A percentile compares a stretch with the other conserved stretches of the same genome.
Evolutionary conservation across 1,284 basidiomycete genomes (phyloP).

Genomic region (Boletellus sp.): DNA sequence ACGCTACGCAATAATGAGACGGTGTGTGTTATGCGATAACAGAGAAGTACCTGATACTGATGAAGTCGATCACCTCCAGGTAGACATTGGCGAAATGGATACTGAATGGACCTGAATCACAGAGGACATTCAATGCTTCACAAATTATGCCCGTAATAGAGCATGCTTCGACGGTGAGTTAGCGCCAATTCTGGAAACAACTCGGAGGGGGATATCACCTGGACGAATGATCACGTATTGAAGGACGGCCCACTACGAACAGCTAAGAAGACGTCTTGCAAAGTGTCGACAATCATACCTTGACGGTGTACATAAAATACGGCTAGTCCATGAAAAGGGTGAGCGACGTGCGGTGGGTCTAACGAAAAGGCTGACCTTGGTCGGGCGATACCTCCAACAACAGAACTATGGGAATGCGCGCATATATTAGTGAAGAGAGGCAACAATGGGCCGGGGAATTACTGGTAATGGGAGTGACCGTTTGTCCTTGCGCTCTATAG

Average conservation of each 20-base stretch:
- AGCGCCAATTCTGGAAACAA: constrained; percentile 29
- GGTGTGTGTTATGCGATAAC: not conserved
- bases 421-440: not conserved
- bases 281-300: constrained; percentile 42
- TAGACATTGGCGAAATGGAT: constrained; percentile 69
- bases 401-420: constrained; percentile 48
- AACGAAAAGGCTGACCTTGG: constrained; percentile 50
- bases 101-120: constrained; percentile 58
- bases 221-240: constrained; percentile 84
- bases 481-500: constrained; percentile 80
- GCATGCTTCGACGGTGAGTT: constrained; percentile 15
- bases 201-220: constrained; percentile 35
- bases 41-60: constrained; percentile 66
- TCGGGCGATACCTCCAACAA: constrained; percentile 75
- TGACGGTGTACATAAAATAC: constrained; percentile 87
- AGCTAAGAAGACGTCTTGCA: not conserved
- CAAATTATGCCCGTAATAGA: constrained; percentile 78
- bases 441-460: not conserved
- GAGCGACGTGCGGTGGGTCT: not conserved
- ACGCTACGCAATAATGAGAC: constrained; percentile 42
- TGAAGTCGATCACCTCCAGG: constrained; percentile 66
- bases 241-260: constrained; percentile 65
- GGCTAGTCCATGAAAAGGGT: constrained; percentile 39
- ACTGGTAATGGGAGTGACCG: constrained; percentile 70
- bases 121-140: constrained; percentile 63